Conservation (phyloP, 352 stramenopile species). For the Phytopythium kandeliae region DNA sequence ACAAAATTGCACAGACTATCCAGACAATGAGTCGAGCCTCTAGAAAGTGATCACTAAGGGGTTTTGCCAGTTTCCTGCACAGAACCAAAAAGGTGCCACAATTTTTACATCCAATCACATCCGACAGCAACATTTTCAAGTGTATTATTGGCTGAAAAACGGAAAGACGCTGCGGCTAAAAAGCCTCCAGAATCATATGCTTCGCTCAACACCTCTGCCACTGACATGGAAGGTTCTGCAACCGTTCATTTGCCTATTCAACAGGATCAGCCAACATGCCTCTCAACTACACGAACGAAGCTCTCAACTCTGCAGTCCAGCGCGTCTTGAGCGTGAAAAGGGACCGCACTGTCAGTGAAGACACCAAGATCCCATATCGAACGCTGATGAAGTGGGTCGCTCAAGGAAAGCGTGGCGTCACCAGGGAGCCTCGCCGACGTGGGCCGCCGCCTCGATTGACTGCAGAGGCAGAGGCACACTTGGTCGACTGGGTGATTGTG, state of each 20-base stretch:
- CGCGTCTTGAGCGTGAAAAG: neutral
- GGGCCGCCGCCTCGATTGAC: constrained; percentile 1
- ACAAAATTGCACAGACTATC: too few species aligned
- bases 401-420: neutral
- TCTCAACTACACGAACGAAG: constrained; percentile 1
- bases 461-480: neutral
- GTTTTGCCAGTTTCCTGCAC: too few species aligned
- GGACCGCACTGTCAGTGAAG: neutral
- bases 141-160: neutral
- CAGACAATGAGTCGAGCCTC: too few species aligned
- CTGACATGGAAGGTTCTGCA: too few species aligned
- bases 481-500: neutral
- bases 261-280: neutral
- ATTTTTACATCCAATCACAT: neutral
- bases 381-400: constrained; percentile 8
- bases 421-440: neutral
- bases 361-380: constrained; percentile 3
- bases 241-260: neutral
- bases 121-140: neutral
- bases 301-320: constrained; percentile 3
- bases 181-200: neutral
- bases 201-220: too few species aligned
- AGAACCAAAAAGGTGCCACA: too few species aligned
- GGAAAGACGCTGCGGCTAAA: too few species aligned
- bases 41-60: too few species aligned